Conservation (phyloP, 2,329 filamentous ascomycete species). For the Aureobasidium sp. region DNA sequence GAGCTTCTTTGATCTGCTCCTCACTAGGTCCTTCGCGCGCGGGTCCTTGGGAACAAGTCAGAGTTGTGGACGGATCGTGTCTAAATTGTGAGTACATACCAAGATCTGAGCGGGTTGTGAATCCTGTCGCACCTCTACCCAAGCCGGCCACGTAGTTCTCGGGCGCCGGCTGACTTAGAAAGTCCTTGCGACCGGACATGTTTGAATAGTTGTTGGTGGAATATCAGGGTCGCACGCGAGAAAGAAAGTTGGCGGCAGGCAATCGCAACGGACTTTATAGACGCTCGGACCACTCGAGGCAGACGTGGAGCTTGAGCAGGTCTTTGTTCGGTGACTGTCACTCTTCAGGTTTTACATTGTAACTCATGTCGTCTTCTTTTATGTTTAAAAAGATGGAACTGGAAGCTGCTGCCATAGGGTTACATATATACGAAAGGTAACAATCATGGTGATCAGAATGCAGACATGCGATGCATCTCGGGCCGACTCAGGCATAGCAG, state of each 20-base stretch:
- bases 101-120: slow-evolving; percentile 93
- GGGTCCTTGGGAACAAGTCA: slow-evolving; percentile 49
- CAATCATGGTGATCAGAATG: neutral
- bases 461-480: neutral
- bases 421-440: neutral
- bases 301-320: neutral
- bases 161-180: slow-evolving; percentile 68
- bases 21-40: slow-evolving; percentile 92
- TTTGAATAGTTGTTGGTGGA: slow-evolving; percentile 24
- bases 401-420: no score
- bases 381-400: no score
- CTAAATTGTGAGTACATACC: slow-evolving; percentile 3
- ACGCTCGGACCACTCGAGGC: neutral
- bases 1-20: slow-evolving; percentile 95
- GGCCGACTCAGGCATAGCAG: neutral
- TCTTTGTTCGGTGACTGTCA: neutral
- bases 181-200: slow-evolving; percentile 66
- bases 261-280: neutral
- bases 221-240: neutral
- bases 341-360: neutral
- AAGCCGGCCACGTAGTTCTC: slow-evolving; percentile 77
- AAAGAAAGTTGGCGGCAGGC: neutral
- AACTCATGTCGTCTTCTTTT: neutral
- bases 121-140: slow-evolving; percentile 93
- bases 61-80: neutral